Base-by-base conservation (phyloP, 257 asterid genomes). In the Misopates orontium region DNA sequence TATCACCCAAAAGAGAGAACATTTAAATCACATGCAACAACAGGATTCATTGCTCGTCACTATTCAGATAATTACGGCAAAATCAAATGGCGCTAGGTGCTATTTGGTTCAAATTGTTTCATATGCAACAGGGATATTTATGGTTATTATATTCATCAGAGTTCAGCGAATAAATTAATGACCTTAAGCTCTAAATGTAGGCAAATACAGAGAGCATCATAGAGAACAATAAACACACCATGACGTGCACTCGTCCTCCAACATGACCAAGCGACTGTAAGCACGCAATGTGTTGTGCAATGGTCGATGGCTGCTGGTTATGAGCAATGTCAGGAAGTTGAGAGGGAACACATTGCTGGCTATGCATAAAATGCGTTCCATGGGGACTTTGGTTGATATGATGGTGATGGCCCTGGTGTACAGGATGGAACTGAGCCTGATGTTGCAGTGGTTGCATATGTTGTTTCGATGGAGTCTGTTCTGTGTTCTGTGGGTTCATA, bases 281-380 rank as follows among this genome's bases (percentile, higher is more conserved):
- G 81, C 91, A 86, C 73, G 88, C 71, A 63, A 88, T 81, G 59
- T 93, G 96, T 25, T 88, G 95, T 54, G 87, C 62, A 4, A 83
- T 82, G 51, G 79, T 22, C 10, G 94, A 69, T 12, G 93, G 76
- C 69, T 90, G 95, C 75, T 87, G 90, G 73, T 83, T 62, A 76
- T 88, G 99, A 66, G 86, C 67, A 59, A 85, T 78, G 70, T 88
- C 97, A 39, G 95, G 73, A 82, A 90, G 71, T 61, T 89, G 95
- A 40, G 82, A 79, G 28, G 98, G 82, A 24, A 85, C 85, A 69
- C 90, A 85, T 25, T 85, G 96, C 69, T 84, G 97, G 77, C 75
- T 78, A 66, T 83, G 89, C 75, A 90, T 72, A 70, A 76, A 85
- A 56, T 87, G 94, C 60, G 86, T 59, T 41, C 83, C 72, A 68